Evolutionary conservation across 1,284 basidiomycete species (phyloP).

Genomic region (Porogramme epimiltina): DNA sequence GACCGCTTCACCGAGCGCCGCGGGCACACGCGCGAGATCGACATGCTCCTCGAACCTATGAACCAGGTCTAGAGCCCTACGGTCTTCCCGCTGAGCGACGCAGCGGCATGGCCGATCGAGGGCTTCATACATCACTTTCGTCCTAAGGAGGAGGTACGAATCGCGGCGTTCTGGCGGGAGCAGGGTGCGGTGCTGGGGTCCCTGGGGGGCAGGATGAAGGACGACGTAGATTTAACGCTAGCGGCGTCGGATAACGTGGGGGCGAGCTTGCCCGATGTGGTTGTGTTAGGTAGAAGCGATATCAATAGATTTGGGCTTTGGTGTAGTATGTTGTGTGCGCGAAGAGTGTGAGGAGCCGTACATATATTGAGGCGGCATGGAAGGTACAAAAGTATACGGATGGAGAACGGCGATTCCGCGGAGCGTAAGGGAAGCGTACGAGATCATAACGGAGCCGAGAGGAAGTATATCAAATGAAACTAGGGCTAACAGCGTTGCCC

Average conservation of each 20-base stretch:
- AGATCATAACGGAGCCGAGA: no score
- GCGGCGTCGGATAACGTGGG: constrained; percentile 87
- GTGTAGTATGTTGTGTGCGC: no score
- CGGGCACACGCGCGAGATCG: constrained; percentile 90
- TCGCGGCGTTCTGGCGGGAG: constrained; percentile 75
- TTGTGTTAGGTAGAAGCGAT: constrained; percentile 15
- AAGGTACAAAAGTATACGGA: no score
- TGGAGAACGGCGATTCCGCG: no score
- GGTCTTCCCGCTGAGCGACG: constrained; percentile 96
- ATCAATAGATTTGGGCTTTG: no score
- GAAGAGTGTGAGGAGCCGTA: no score
- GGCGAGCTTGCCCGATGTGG: constrained; percentile 39
- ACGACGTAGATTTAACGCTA: constrained; percentile 70
- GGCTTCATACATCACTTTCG: constrained; percentile 97
- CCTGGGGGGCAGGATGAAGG: constrained; percentile 86
- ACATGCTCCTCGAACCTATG: constrained; percentile 93
- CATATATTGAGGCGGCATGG: no score
- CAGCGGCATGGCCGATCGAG: constrained; percentile 98
- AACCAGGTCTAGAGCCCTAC: constrained; percentile 97
- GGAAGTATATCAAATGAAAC: no score
- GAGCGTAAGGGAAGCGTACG: no score
- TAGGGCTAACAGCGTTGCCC: no score
- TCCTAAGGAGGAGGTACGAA: constrained; percentile 89
- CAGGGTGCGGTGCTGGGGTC: constrained; percentile 86
- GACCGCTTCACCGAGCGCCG: constrained; percentile 90